Evolutionary conservation across 805 yeast species (phyloP), one percentile per base, ranked within the genome.

Genomic region (Sungouiella thailandica): DNA sequence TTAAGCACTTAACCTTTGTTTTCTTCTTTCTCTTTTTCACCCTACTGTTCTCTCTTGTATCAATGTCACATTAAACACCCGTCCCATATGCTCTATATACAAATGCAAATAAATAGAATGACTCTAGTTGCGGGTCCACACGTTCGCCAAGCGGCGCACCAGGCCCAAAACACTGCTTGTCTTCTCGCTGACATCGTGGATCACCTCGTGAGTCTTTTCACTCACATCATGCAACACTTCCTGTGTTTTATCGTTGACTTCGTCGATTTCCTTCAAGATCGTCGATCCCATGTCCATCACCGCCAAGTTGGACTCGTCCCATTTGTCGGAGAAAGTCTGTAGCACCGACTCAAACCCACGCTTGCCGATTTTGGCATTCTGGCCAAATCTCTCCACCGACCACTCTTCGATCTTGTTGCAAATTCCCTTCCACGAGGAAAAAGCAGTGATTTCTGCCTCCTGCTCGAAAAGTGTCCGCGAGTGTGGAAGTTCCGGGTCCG

Each of bases 331-430:
- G 26, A 77, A 60, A 8, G 68, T 53, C 36, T 74, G 55, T 36
- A 90, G 65, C 2, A 93, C 97, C 2, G 75, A 57, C 42, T 93
- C 97, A 47, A 90, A 89, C 0, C 96, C 98, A 19, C 60, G 46
- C 46, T 79, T 82, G 19, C 98, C 98, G 47, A 75, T 75, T 35
- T 60, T 61, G 11, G 97, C 96, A 57, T 90, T 90, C 55, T 85
- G 93, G 28, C 80, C 77, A 58, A 90, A 93, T 55, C 97, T 68
- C 51, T 84, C 85, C 5, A 86, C 82, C 0, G 89, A 76, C 95
- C 96, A 90, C 31, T 87, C 94, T 58, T 90, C 98, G 41, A 90
- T 68, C 57, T 83, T 80, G 52, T 78, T 83, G 55, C 95, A 83
- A 4, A 93, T 59, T 38, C 76, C 71, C 35, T 69, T 60, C 60